A percentile compares a stretch with the other conserved stretches of the same genome.
Evolutionary conservation across 306 rosid species (phyloP).

Genomic region (Vigna mungo): DNA sequence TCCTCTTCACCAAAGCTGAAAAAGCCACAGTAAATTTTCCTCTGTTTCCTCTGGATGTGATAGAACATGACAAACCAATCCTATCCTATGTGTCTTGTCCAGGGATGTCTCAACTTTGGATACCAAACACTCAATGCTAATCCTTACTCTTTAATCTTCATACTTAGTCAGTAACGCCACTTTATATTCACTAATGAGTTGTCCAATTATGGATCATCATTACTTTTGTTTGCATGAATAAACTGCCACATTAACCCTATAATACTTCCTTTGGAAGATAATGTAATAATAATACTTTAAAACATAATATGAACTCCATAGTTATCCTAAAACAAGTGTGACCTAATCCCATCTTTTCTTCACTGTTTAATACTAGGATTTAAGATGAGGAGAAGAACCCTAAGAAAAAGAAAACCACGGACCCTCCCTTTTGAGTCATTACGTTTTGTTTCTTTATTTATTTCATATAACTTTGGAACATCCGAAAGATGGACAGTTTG

Average conservation of each 20-base stretch:
- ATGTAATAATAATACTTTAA: constrained; percentile 33
- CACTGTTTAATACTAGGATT: constrained; percentile 27
- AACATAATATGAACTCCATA: not conserved
- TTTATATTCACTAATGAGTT: constrained; percentile 53
- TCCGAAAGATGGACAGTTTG: constrained; percentile 18
- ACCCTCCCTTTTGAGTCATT: constrained; percentile 25
- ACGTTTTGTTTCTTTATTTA: constrained; percentile 12
- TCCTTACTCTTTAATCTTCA: constrained; percentile 11
- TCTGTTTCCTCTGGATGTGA: constrained; percentile 44
- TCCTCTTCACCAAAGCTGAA: constrained; percentile 3
- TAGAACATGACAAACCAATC: constrained; percentile 51
- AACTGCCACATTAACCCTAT: constrained; percentile 9
- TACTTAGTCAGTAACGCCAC: constrained; percentile 24
- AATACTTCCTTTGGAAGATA: constrained; percentile 21
- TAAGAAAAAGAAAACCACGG: not conserved
- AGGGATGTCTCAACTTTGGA: constrained; percentile 45
- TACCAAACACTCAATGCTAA: constrained; percentile 33
- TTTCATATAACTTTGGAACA: not conserved
- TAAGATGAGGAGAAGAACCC: constrained; percentile 18
- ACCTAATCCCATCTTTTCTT: constrained; percentile 27
- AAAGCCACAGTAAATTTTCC: constrained; percentile 37
- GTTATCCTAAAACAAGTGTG: constrained; percentile 22
- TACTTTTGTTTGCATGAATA: constrained; percentile 49
- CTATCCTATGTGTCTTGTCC: constrained; percentile 54
- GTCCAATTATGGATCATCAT: constrained; percentile 58